Evolutionary conservation across 2,329 filamentous ascomycete species (phyloP).

Genomic region (Alternaria sp.): DNA sequence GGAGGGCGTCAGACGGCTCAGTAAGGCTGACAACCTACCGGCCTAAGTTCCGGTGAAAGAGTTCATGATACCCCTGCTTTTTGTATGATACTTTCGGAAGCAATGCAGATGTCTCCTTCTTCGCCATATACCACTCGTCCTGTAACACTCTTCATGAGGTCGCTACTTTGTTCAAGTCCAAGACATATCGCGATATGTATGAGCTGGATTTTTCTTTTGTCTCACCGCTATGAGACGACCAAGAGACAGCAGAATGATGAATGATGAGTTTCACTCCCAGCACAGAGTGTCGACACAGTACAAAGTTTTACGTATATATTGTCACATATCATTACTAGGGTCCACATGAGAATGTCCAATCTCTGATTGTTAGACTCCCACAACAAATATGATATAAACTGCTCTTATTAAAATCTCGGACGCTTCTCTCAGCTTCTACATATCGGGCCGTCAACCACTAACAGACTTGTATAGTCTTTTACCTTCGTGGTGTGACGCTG

Average conservation of each 20-base stretch:
- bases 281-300: neutral
- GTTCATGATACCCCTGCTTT: neutral
- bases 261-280: neutral
- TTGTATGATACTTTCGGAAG: neutral
- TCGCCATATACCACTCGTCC: neutral
- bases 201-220: neutral
- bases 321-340: neutral
- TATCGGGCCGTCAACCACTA: neutral
- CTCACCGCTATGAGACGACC: neutral
- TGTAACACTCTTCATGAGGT: neutral
- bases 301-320: neutral
- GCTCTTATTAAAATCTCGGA: neutral
- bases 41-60: neutral
- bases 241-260: neutral
- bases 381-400: neutral
- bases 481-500: neutral
- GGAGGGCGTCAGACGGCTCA: conserved; percentile 27
- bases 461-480: too few species aligned
- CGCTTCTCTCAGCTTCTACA: neutral
- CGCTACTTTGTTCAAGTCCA: neutral
- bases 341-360: neutral
- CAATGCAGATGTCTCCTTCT: neutral
- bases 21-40: conserved; percentile 28
- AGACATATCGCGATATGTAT: neutral
- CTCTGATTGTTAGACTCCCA: neutral